These are phyloP conservation scores for Paramyrothecium roridum DNA, from an alignment of 2,329 filamentous ascomycete genomes.

Conservation along the genomic window DNA sequence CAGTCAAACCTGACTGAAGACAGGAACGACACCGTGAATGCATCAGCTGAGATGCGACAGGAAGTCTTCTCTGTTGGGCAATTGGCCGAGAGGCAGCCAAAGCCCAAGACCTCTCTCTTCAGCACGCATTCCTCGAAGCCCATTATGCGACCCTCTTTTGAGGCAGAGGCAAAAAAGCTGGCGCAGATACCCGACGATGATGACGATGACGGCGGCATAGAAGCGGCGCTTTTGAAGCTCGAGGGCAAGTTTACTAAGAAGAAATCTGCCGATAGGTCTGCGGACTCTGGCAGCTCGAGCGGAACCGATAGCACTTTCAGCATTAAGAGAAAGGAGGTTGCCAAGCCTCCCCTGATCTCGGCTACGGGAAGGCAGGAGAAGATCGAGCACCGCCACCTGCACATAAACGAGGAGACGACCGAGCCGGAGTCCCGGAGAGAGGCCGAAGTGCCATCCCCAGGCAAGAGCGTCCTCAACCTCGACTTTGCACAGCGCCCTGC, in stretches of 20 bases:
- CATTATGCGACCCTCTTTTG: constrained; percentile 72
- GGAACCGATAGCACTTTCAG: constrained; percentile 8
- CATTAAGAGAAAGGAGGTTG: constrained; percentile 2
- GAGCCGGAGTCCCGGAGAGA: constrained; percentile 10
- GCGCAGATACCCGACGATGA: constrained; percentile 89
- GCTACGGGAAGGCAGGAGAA: constrained; percentile 32
- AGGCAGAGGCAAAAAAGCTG: constrained; percentile 82
- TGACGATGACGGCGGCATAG: constrained; percentile 75
- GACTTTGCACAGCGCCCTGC: constrained; percentile 19
- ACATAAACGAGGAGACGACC: constrained; percentile 38
- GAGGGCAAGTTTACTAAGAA: constrained; percentile 79
- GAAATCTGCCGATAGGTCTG: constrained; percentile 36
- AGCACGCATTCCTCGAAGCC: constrained; percentile 62
- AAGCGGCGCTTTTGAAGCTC: constrained; percentile 87
- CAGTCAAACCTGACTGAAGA: constrained; percentile 10
- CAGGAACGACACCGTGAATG: constrained; percentile 10
- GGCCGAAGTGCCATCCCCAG: constrained; percentile 15
- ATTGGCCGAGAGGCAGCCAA: constrained; percentile 47
- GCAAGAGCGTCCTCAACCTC: constrained; percentile 9
- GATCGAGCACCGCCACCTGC: constrained; percentile 41
- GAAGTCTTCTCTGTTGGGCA: constrained; percentile 57
- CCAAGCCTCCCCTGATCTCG: background rate
- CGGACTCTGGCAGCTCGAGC: constrained; percentile 7
- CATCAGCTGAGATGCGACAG: constrained; percentile 22
- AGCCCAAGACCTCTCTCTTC: constrained; percentile 50